Percentiles rank a stretch among this genome's conserved stretches.
phyloP scores from a whole-genome alignment of 352 stramenopile genomes.

The Globisporangium polare region DNA sequence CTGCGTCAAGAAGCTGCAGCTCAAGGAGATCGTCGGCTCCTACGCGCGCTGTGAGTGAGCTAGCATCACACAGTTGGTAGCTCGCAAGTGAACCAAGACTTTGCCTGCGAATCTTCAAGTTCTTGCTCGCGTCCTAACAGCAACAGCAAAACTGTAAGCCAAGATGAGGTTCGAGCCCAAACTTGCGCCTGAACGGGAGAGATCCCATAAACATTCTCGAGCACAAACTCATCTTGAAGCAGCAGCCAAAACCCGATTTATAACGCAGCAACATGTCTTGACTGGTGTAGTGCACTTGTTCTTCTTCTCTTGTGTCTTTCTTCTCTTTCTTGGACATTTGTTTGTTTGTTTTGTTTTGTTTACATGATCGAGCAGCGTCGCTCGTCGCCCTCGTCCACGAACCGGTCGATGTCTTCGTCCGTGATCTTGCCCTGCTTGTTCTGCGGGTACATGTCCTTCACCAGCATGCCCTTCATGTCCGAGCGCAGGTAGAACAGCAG shows the following conservation, averaged over 20 bases:
- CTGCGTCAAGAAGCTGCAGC: constrained; percentile 68
- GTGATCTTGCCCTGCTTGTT: constrained; percentile 86
- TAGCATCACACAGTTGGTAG: not conserved
- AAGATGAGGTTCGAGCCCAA: not conserved
- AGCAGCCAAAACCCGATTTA: not conserved
- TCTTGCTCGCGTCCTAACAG: not conserved
- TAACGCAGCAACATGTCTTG: not conserved
- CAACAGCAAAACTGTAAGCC: not conserved
- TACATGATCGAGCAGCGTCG: constrained; percentile 84
- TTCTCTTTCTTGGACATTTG: not conserved
- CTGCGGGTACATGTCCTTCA: constrained; percentile 83
- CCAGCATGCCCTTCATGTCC: constrained; percentile 78
- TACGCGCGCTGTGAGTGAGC: constrained; percentile 56
- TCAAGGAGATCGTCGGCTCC: constrained; percentile 69
- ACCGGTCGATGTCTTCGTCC: constrained; percentile 86
- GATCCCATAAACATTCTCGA: constrained; percentile 3
- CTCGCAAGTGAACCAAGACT: too few species aligned
- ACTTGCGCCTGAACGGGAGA: not conserved
- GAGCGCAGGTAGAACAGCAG: constrained; percentile 91
- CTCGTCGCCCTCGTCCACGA: constrained; percentile 82
- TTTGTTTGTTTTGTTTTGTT: not conserved
- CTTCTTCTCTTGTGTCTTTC: not conserved
- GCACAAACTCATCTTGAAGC: constrained; percentile 3
- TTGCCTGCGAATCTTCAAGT: not conserved
- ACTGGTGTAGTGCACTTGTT: not conserved